These are phyloP conservation scores for Aspergillus puulaauensis DNA, from an alignment of 2,329 filamentous ascomycete genomes.

Conservation along the genomic window DNA sequence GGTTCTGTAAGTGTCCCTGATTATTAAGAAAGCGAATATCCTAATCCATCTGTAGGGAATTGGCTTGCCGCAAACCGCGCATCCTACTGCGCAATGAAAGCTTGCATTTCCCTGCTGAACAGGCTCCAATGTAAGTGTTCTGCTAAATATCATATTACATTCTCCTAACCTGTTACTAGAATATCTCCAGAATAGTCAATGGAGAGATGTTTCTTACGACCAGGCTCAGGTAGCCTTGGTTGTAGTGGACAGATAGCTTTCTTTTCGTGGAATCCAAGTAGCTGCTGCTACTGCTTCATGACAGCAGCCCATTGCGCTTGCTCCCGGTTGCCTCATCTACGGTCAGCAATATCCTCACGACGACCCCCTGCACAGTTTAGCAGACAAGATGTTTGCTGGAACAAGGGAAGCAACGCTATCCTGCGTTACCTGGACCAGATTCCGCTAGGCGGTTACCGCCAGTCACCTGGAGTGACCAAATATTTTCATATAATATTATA, in stretches of 20 bases:
- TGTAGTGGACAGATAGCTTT: background rate
- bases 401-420: too few species aligned
- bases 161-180: background rate
- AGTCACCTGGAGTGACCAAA: background rate
- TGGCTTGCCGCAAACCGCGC: constrained; percentile 20
- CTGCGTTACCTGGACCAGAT: too few species aligned
- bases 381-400: too few species aligned
- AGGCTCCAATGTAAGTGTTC: constrained; percentile 8
- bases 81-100: constrained; percentile 24
- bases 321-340: too few species aligned
- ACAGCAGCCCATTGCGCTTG: too few species aligned
- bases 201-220: background rate
- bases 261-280: too few species aligned
- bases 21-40: background rate
- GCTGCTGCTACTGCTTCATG: too few species aligned
- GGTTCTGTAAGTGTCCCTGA: constrained; percentile 24
- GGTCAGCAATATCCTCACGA: too few species aligned
- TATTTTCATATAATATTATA: background rate
- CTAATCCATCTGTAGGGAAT: constrained; percentile 19
- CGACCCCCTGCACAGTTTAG: too few species aligned
- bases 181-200: background rate
- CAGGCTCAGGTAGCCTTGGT: background rate
- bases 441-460: too few species aligned
- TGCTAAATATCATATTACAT: background rate
- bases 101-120: constrained; percentile 17